Conservation (phyloP, 2,329 filamentous ascomycete species). For the Talaromyces piceae region DNA sequence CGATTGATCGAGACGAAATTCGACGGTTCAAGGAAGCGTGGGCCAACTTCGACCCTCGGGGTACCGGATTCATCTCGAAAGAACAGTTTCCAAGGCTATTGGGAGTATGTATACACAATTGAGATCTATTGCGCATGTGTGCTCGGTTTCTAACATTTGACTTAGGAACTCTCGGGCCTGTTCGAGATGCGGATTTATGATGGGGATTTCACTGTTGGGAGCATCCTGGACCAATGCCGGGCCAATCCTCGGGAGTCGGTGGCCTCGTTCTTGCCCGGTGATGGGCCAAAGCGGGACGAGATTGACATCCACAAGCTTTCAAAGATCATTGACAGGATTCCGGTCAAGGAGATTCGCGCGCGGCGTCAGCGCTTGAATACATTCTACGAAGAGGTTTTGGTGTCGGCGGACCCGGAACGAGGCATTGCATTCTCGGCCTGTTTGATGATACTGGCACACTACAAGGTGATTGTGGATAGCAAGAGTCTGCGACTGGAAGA, state of each 20-base stretch:
- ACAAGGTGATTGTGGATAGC: constrained; percentile 97
- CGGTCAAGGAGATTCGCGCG: constrained; percentile 64
- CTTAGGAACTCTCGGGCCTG: constrained; percentile 74
- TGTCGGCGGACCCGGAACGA: constrained; percentile 79
- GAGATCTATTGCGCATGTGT: too few species aligned
- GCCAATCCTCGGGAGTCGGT: constrained; percentile 43
- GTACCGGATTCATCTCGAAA: constrained; percentile 83
- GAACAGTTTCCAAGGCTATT: constrained; percentile 82
- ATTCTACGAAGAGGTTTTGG: constrained; percentile 96
- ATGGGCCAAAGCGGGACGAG: constrained; percentile 31
- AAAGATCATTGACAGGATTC: constrained; percentile 62
- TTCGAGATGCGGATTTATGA: constrained; percentile 98
- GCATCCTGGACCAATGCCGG: constrained; percentile 77
- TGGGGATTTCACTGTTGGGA: constrained; percentile 76
- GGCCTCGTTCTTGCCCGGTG: constrained; percentile 21
- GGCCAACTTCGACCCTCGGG: constrained; percentile 89
- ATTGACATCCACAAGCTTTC: constrained; percentile 73
- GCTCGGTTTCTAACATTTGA: not conserved
- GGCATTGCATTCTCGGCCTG: constrained; percentile 90
- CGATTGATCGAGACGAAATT: constrained; percentile 87
- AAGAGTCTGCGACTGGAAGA: constrained; percentile 91
- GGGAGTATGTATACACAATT: constrained; percentile 55
- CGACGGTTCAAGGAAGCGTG: constrained; percentile 97
- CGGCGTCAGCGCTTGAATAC: constrained; percentile 75
- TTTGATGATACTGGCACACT: constrained; percentile 92